Percentiles rank a stretch among this genome's conserved stretches.
These are phyloP conservation scores for Aspergillus sojae DNA, from an alignment of 2,329 filamentous ascomycete genomes.

Conservation along the genomic window DNA sequence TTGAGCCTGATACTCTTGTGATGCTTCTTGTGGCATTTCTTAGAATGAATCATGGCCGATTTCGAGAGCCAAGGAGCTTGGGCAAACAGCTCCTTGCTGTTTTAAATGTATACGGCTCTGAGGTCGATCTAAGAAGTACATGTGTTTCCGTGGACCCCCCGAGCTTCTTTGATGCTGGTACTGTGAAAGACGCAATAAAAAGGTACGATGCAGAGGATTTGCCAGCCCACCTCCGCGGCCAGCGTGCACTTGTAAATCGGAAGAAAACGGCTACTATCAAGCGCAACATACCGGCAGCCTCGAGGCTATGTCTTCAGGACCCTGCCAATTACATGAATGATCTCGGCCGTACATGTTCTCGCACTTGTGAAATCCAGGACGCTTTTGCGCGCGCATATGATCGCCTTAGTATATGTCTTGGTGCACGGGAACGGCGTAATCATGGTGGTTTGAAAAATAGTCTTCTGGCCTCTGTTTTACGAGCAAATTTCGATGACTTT, in stretches of 20 bases:
- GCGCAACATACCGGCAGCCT: constrained; percentile 28
- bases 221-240: constrained; percentile 38
- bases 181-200: constrained; percentile 18
- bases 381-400: constrained; percentile 42
- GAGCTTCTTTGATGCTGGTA: constrained; percentile 40
- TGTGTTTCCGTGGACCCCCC: constrained; percentile 56
- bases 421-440: constrained; percentile 25
- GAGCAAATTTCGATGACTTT: constrained; percentile 34
- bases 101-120: constrained; percentile 51
- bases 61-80: constrained; percentile 31
- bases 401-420: constrained; percentile 26
- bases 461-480: constrained; percentile 29
- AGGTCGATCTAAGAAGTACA: constrained; percentile 47
- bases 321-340: constrained; percentile 62
- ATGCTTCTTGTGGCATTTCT: constrained; percentile 61
- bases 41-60: constrained; percentile 45
- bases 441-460: constrained; percentile 11
- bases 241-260: constrained; percentile 41
- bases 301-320: constrained; percentile 60
- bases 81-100: constrained; percentile 52
- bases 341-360: constrained; percentile 53
- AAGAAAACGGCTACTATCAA: constrained; percentile 36
- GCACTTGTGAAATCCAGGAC: constrained; percentile 53
- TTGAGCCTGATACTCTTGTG: constrained; percentile 58
- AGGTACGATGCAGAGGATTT: constrained; percentile 11